phyloP scores from a whole-genome alignment of 225 moss, liverwort and hornwort species.

The Lunularia cruciata region DNA sequence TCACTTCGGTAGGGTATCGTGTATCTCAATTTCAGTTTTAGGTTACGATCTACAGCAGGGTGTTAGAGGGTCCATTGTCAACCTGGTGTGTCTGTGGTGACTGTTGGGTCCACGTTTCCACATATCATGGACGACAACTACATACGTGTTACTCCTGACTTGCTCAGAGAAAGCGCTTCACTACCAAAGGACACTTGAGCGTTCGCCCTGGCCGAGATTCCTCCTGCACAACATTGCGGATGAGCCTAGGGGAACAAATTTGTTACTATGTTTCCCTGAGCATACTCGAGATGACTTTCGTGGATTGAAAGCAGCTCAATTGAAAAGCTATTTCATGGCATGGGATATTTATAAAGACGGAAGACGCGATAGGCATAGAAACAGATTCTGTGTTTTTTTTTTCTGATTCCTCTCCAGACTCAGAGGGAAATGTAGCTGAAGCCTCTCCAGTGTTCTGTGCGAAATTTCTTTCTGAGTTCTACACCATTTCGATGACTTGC shows the following conservation, averaged over 20 bases:
- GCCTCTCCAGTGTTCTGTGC: background rate
- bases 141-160: background rate
- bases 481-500: no score
- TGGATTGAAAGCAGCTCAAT: background rate
- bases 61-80: no score
- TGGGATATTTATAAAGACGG: conserved; percentile 1
- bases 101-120: conserved; percentile 5
- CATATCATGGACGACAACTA: background rate
- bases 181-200: conserved; percentile 5
- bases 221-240: background rate
- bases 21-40: no score
- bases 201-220: background rate
- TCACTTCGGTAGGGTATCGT: no score
- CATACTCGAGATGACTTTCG: background rate
- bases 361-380: background rate
- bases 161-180: background rate
- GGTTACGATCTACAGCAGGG: no score
- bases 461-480: background rate
- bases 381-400: background rate
- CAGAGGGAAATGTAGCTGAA: no score
- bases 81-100: no score
- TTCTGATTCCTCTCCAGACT: no score
- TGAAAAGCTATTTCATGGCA: conserved; percentile 2
- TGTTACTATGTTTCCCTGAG: background rate
- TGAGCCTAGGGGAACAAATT: background rate